Evolutionary conservation across 1,284 basidiomycete species (phyloP), one percentile per base, ranked within the genome.

Genomic region (Cryptococcus sp.): DNA sequence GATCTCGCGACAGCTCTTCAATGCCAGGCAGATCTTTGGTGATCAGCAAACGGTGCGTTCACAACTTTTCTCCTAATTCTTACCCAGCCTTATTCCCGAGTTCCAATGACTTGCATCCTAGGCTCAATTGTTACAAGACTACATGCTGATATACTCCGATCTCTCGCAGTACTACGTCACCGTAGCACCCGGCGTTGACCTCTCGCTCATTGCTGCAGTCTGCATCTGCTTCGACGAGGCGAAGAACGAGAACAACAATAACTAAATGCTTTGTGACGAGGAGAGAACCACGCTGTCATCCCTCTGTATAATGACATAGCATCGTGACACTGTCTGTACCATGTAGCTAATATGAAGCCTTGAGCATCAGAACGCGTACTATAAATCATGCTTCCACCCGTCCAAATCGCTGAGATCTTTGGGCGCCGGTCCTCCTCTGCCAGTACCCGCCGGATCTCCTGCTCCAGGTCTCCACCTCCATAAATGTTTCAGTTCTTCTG

Each of bases 201-300:
- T 79, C 3, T 67, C 76, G 5, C 65, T 80, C 29, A 75, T 80
- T 20, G 72, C 78, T 2, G 80, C 78, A 3, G 62, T 80, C 23
- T 78, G 78, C 56, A 75, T 81, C 50, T 77, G 76, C 49, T 72
- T 80, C 55, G 78, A 80, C 58, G 79, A 80, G 65, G 62, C 59
- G n/a, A 64, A 69, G 63, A 69, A 75, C 55, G 72, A 74, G 46
- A 25, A 60, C 13, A 65, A 66, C 55, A 50, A 52, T 37, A 50
- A 50, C 20, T 26, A 34, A 25, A n/a, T 8, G 46, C 22, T 11
- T n/a, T 2, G 10, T 11, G 5, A n/a, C 5, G 29, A 34, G 13
- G 8, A 13, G 13, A 34, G 8, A 34, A 10, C 29, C 8, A 10
- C 29, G 2, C 2, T 34, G 13, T 34, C 8, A 34, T 13, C 29